Evolutionary conservation across 345 rosid species (phyloP).

Genomic region (Ceriops tagal): DNA sequence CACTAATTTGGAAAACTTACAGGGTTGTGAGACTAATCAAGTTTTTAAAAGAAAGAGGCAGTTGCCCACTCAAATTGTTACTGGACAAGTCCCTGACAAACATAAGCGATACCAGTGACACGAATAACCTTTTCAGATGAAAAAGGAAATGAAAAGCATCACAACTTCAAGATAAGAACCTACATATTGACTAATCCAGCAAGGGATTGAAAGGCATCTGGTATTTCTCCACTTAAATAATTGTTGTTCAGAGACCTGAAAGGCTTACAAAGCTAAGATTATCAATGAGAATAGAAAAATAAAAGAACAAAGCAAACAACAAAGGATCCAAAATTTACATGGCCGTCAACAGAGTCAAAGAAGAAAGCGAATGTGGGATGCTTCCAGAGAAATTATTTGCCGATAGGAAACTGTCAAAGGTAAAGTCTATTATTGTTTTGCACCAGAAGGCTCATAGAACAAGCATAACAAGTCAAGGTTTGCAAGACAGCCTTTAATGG

Average conservation of each 20-base stretch:
- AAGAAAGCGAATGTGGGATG: slow-evolving; percentile 74
- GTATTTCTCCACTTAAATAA: slow-evolving; percentile 76
- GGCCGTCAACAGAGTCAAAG: slow-evolving; percentile 54
- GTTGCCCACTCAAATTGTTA: slow-evolving; percentile 77
- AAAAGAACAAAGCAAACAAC: slow-evolving; percentile 3
- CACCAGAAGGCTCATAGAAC: slow-evolving; percentile 3
- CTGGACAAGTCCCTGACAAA: slow-evolving; percentile 69
- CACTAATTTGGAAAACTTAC: slow-evolving; percentile 39
- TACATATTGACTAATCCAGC: slow-evolving; percentile 79
- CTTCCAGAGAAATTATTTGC: slow-evolving; percentile 83
- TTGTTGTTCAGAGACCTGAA: slow-evolving; percentile 84
- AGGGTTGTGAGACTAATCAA: slow-evolving; percentile 63
- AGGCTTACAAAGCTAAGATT: slow-evolving; percentile 11
- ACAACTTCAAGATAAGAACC: slow-evolving; percentile 26
- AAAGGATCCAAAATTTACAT: slow-evolving; percentile 44
- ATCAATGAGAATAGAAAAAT: background rate
- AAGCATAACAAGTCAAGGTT: background rate
- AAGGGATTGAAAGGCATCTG: slow-evolving; percentile 70
- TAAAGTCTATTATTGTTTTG: slow-evolving; percentile 34
- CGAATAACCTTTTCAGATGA: slow-evolving; percentile 10
- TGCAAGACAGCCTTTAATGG: background rate
- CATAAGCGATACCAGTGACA: slow-evolving; percentile 21
- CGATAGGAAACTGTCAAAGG: slow-evolving; percentile 83
- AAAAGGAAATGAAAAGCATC: slow-evolving; percentile 1
- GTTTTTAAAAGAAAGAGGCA: slow-evolving; percentile 73